These are phyloP conservation scores for Fusarium sulawesiense DNA, from an alignment of 2,329 filamentous ascomycete species.

Conservation along the genomic window DNA sequence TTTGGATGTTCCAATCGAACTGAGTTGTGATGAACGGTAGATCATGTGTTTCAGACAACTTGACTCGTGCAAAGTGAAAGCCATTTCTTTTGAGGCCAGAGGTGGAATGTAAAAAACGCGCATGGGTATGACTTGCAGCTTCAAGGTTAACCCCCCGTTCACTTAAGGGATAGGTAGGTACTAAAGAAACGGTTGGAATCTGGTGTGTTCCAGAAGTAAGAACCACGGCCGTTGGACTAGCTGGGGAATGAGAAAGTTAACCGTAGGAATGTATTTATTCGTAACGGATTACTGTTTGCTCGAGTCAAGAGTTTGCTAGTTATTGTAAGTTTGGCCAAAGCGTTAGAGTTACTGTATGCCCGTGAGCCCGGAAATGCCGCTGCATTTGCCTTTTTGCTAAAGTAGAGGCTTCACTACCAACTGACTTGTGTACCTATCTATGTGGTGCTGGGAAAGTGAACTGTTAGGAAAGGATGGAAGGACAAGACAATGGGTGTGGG, in stretches of 20 bases:
- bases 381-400: not conserved
- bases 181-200: conserved; percentile 27
- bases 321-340: not conserved
- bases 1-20: not conserved
- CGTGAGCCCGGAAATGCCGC: not conserved
- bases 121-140: conserved; percentile 34
- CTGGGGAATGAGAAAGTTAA: not conserved
- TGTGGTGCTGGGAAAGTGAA: not conserved
- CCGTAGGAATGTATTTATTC: not conserved
- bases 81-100: not conserved
- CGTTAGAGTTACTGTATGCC: not conserved
- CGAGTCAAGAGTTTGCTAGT: not conserved
- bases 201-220: conserved; percentile 23
- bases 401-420: not conserved
- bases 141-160: not conserved
- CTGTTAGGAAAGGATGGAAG: not conserved
- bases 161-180: not conserved
- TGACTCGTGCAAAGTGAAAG: conserved; percentile 7
- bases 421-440: too few relatives aligned
- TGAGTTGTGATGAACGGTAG: not conserved
- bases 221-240: conserved; percentile 2
- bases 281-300: not conserved
- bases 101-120: not conserved
- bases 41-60: conserved; percentile 27
- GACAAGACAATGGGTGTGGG: conserved; percentile 22